Conservation (phyloP, 768 basidiomycete genomes). For the Tricholoma hemisulphureum region DNA sequence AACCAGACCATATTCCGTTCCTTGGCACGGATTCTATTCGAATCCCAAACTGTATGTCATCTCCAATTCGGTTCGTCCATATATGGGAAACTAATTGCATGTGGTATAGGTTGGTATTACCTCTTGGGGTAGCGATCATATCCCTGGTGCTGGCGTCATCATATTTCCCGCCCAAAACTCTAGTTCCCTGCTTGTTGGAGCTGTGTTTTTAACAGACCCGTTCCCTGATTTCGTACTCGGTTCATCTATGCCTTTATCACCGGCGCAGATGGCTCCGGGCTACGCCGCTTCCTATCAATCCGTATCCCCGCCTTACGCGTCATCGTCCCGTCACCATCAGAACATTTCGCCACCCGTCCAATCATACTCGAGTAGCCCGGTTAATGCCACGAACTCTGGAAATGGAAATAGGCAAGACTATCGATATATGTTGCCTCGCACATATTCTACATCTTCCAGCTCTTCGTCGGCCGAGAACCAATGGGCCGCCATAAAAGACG, state of each 20-base stretch:
- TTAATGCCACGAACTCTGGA: constrained; percentile 28
- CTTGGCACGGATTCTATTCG: constrained; percentile 50
- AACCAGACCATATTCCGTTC: constrained; percentile 57
- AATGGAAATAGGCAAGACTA: constrained; percentile 35
- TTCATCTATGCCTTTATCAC: constrained; percentile 27
- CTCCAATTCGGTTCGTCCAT: too few relatives aligned
- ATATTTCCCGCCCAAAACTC: constrained; percentile 53
- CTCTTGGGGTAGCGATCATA: constrained; percentile 46
- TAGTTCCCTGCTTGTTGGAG: constrained; percentile 50
- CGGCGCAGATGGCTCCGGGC: constrained; percentile 27
- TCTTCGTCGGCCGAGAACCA: constrained; percentile 8
- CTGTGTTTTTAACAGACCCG: constrained; percentile 44
- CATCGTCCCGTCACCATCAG: constrained; percentile 34
- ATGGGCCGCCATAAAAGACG: constrained; percentile 28
- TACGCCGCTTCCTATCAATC: constrained; percentile 31
- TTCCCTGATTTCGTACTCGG: constrained; percentile 48
- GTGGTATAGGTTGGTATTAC: constrained; percentile 47
- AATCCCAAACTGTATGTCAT: constrained; percentile 51
- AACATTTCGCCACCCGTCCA: constrained; percentile 35
- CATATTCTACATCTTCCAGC: constrained; percentile 13
- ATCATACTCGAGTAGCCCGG: constrained; percentile 34
- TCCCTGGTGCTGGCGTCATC: constrained; percentile 50
- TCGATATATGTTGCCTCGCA: constrained; percentile 33
- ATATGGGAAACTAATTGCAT: constrained; percentile 1
- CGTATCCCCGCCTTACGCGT: constrained; percentile 30